A percentile compares a stretch with the other conserved stretches of the same genome.
Evolutionary conservation across 805 yeast genomes (phyloP).

Genomic region (Grigorovia transvaalensis): DNA sequence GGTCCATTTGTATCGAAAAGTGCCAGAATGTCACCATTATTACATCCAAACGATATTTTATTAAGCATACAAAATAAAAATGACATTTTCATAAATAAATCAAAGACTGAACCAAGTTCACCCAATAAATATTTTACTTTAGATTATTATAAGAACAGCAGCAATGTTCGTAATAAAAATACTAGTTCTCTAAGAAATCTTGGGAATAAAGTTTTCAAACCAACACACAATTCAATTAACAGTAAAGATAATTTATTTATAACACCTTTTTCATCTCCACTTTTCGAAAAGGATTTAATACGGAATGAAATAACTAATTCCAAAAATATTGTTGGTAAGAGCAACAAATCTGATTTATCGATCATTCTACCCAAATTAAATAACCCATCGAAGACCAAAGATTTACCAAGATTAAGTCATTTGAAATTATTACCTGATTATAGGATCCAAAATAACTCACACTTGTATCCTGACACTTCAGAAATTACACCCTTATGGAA

Average conservation of each 20-base stretch:
- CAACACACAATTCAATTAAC: background rate
- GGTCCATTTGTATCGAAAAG: background rate
- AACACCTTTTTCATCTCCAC: conserved; percentile 23
- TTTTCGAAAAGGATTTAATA: conserved; percentile 1
- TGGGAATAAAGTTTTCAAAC: background rate
- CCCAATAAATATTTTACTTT: conserved; percentile 7
- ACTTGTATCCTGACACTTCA: conserved; percentile 28
- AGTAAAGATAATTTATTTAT: background rate
- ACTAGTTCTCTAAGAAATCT: background rate
- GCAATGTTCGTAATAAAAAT: background rate
- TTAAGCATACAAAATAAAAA: background rate
- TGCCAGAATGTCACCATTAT: conserved; percentile 1
- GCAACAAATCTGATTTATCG: background rate
- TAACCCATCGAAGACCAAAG: background rate
- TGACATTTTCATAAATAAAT: conserved; percentile 4
- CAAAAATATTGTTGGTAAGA: background rate
- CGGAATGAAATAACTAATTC: background rate
- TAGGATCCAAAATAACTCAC: conserved; percentile 22
- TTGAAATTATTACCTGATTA: conserved; percentile 25
- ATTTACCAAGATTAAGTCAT: conserved; percentile 25
- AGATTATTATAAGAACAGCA: background rate
- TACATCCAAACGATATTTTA: background rate
- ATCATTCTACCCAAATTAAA: background rate
- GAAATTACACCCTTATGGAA: conserved; percentile 25
- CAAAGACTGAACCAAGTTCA: conserved; percentile 27